Base-by-base conservation (phyloP, 2,329 filamentous ascomycete genomes). In the Epichloe typhina region DNA sequence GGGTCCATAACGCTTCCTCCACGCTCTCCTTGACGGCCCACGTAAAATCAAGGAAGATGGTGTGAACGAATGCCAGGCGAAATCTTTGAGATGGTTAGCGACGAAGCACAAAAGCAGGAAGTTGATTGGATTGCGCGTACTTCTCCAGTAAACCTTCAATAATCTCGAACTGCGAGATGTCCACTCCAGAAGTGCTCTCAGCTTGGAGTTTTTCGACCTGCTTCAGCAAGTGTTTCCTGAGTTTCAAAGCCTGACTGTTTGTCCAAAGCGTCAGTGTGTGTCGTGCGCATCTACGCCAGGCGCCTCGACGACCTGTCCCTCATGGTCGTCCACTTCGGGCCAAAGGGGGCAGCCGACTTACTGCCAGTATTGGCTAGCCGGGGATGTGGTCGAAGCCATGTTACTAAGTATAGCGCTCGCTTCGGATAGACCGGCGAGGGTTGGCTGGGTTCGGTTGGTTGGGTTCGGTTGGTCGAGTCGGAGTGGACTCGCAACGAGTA, bases 1-100 rank as follows among this genome's bases (percentile, higher is more conserved):
- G 77, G 54, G 80, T 74, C 91, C 91, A 97, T 45, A 97, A 76
- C 54, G 74, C 76, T 52, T 72, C 67, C 65, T 95, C 88, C 49
- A 84, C 76, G 51, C 80, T 75, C 55, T 81, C 75, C 55, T 72
- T 70, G 54, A 72, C 74, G 47, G 83, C 82, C 68, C 77, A 80
- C 56, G 79, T 72, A 61, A 87, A 81, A 66, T 95, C 83, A 62
- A 77, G 69, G 62, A 88, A 86, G 53, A 91, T 82, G 51, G 81
- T 78, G 56, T 77, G 75, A 62, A 90, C 82, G 63, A 84, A 90
- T 53, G 79, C 76, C 47, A 82, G 70, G 57, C 88, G 87, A 65
- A 86, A 82, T 43, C 52, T 54, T 31, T 15, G 15, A 15, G n/a
- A 37, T 11, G 2, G 35, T 50, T 19, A 50, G 49, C 37, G 31